Percentiles rank a stretch among this genome's conserved stretches.
Conservation (phyloP, 345 rosid genomes). For the Aegle marmelos region DNA sequence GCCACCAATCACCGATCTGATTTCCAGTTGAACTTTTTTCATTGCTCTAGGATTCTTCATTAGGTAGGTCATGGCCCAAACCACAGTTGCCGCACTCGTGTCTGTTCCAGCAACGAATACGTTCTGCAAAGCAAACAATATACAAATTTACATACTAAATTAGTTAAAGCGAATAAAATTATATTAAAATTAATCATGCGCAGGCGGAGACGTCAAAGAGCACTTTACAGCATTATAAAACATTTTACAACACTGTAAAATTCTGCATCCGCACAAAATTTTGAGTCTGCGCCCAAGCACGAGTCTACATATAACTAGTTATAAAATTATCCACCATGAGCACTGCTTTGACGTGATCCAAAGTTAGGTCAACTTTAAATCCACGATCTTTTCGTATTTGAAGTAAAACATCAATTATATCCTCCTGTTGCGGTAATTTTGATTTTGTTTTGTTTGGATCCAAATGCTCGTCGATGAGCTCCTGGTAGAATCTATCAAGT, state of each 20-base stretch:
- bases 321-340: constrained; percentile 37
- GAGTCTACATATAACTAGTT: neutral
- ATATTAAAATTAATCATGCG: too few relatives aligned
- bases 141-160: neutral
- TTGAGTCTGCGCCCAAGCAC: too few relatives aligned
- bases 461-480: constrained; percentile 39
- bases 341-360: constrained; percentile 52
- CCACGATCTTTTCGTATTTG: constrained; percentile 26
- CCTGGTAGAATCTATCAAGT: constrained; percentile 40
- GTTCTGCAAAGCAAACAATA: constrained; percentile 11
- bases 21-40: constrained; percentile 33
- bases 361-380: constrained; percentile 23
- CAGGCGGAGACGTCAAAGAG: too few relatives aligned
- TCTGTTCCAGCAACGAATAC: constrained; percentile 35
- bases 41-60: constrained; percentile 31
- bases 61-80: constrained; percentile 39
- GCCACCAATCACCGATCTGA: constrained; percentile 9
- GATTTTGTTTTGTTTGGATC: constrained; percentile 10
- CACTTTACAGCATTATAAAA: too few relatives aligned
- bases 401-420: constrained; percentile 45
- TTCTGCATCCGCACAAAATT: too few relatives aligned
- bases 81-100: constrained; percentile 22
- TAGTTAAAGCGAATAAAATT: too few relatives aligned
- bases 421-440: constrained; percentile 16
- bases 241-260: too few relatives aligned